These are phyloP conservation scores for Hymenoscyphus scutula DNA, from an alignment of 2,329 filamentous ascomycete species.

Conservation along the genomic window DNA sequence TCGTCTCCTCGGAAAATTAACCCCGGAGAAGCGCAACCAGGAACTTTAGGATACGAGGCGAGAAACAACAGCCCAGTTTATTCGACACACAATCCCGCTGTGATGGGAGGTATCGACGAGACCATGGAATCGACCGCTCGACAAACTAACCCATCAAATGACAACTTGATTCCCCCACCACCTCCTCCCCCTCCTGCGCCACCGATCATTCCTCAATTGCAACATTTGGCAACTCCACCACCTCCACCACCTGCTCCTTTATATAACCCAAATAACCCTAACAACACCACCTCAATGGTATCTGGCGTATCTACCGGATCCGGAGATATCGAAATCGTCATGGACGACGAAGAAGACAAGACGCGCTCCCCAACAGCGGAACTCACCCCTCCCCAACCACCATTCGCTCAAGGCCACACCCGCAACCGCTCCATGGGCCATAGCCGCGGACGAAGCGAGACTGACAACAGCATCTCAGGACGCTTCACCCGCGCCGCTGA, in stretches of 20 bases:
- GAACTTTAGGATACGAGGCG: constrained; percentile 34
- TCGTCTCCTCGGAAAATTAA: constrained; percentile 33
- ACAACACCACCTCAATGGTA: constrained; percentile 38
- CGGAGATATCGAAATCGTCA: constrained; percentile 64
- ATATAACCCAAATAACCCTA: constrained; percentile 38
- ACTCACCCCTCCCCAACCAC: constrained; percentile 40
- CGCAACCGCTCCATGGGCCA: constrained; percentile 41
- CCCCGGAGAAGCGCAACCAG: constrained; percentile 33
- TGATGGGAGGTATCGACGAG: constrained; percentile 44
- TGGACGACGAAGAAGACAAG: constrained; percentile 51
- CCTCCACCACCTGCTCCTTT: constrained; percentile 61
- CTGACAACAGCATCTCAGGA: constrained; percentile 50
- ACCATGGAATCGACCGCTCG: constrained; percentile 35
- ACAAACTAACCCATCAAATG: constrained; percentile 45
- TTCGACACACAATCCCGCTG: constrained; percentile 19
- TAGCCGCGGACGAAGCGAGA: constrained; percentile 54
- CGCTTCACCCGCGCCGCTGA: constrained; percentile 58
- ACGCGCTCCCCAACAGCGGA: constrained; percentile 18
- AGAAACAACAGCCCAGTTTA: constrained; percentile 32
- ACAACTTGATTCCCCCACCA: constrained; percentile 49
- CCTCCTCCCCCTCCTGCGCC: constrained; percentile 52
- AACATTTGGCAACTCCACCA: constrained; percentile 59
- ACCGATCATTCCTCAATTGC: constrained; percentile 59
- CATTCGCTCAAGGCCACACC: constrained; percentile 32
- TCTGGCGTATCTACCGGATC: constrained; percentile 49